Base-by-base conservation (phyloP, 257 asterid species). In the Agastache rugosa region DNA sequence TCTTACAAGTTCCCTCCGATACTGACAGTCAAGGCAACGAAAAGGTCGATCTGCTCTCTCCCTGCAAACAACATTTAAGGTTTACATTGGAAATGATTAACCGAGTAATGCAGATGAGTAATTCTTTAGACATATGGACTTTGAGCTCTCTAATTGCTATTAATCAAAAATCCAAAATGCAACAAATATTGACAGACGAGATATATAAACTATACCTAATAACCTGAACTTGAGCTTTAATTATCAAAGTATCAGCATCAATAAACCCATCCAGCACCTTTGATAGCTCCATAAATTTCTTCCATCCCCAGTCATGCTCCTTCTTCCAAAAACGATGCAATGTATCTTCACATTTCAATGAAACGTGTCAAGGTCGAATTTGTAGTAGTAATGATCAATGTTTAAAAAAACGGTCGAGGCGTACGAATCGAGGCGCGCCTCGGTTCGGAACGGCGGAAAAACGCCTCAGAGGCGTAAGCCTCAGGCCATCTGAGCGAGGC, bases 261-360 rank as follows among this genome's bases (percentile, higher is more conserved):
- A 93, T 79, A 83, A 93, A 93, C 8, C 96, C 98, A 64, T 91
- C 98, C 56, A 77, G 54, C 78, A 91, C 90, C 80, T 93, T 93
- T 23, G 97, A 86, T 25, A 89, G 91, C 91, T 93, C 98, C 96
- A 93, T 93, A 86, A 93, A 93, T 86, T 93, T 93, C 87, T 93
- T 93, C 98, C 98, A 93, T 48, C 98, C 98, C 98, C 97, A 93
- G 83, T 93, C 98, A 80, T 93, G 98, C 82, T 93, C 98, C 85
- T 91, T 93, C 80, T 90, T 93, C 90, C 93, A 88, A 82, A 93
- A 93, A 2, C 97, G 94, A 67, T 93, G 98, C 78, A 93, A 83
- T 14, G 98, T 91, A 86, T 93, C 98, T 93, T 78, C 68, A 78
- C 25, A 63, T 71, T 75, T 79, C n/a, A n/a, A 76, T 64, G 23